Percentiles rank a stretch among this genome's conserved stretches.
phyloP scores from a whole-genome alignment of 257 asterid species.

The Plectranthus barbatus region DNA sequence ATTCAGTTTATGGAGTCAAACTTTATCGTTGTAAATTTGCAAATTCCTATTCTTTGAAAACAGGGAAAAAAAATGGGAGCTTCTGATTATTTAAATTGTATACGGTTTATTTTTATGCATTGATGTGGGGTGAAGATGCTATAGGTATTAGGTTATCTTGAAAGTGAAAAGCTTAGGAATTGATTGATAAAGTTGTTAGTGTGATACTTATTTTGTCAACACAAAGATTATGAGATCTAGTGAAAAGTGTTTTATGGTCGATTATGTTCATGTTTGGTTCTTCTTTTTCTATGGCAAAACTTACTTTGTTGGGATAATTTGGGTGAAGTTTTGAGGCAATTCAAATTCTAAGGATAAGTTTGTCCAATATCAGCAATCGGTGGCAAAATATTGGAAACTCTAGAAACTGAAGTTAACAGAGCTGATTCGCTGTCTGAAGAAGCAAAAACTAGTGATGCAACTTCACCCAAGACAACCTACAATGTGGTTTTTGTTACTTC shows the following conservation, averaged over 20 bases:
- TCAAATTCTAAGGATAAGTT: neutral
- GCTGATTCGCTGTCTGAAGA: constrained; percentile 25
- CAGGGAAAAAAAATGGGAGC: neutral
- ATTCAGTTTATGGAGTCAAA: neutral
- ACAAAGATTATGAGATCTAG: no score
- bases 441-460: constrained; percentile 19
- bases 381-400: constrained; percentile 29
- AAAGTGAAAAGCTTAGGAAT: no score
- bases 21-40: neutral
- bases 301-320: neutral
- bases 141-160: no score
- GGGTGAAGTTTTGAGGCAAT: neutral
- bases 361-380: constrained; percentile 27
- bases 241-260: no score
- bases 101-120: neutral
- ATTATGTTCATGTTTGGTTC: neutral
- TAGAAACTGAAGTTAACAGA: constrained; percentile 20
- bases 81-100: neutral
- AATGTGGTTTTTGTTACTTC: constrained; percentile 68
- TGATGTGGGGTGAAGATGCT: no score
- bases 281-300: neutral
- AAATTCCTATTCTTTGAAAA: neutral
- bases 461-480: constrained; percentile 24
- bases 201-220: no score
- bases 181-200: no score